These are phyloP conservation scores for Apophysomyces ossiformis DNA, from an alignment of 371 early-diverging fungal genomes.

Conservation along the genomic window DNA sequence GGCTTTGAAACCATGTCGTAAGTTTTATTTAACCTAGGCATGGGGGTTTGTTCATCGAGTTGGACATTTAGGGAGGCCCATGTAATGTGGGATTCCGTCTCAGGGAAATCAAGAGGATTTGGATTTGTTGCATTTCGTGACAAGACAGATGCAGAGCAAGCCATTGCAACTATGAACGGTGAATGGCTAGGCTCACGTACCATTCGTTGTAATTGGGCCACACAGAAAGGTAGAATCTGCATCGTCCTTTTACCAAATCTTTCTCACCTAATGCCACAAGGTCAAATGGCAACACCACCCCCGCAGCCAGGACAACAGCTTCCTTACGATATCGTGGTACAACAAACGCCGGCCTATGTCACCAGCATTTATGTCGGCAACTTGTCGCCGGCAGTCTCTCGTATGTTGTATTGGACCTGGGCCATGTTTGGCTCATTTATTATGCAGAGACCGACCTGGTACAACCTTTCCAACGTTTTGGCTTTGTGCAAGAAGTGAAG, in stretches of 20 bases:
- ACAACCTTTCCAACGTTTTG: conserved; percentile 77
- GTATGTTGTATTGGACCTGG: conserved; percentile 33
- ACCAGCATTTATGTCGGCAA: conserved; percentile 92
- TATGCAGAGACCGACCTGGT: conserved; percentile 71
- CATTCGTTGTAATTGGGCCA: conserved; percentile 86
- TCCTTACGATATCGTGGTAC: conserved; percentile 71
- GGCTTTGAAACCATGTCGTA: conserved; percentile 79
- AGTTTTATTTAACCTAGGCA: conserved; percentile 25
- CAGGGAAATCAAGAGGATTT: conserved; percentile 89
- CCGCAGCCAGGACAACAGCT: conserved; percentile 61
- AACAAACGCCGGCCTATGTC: conserved; percentile 78
- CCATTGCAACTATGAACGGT: conserved; percentile 84
- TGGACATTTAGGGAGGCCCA: conserved; percentile 71
- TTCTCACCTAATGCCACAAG: conserved; percentile 15
- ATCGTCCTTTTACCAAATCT: background rate
- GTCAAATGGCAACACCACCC: conserved; percentile 57
- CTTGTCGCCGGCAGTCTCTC: conserved; percentile 75
- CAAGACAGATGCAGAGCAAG: conserved; percentile 82
- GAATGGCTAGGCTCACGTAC: conserved; percentile 68
- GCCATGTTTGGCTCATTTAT: conserved; percentile 2
- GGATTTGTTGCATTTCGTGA: conserved; percentile 90
- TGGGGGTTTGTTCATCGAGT: too few relatives aligned
- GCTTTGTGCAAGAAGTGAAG: conserved; percentile 76
- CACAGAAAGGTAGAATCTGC: conserved; percentile 62
- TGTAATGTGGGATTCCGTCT: conserved; percentile 87